Conservation (phyloP, 106 monocot species). For the Acorus calamus region DNA sequence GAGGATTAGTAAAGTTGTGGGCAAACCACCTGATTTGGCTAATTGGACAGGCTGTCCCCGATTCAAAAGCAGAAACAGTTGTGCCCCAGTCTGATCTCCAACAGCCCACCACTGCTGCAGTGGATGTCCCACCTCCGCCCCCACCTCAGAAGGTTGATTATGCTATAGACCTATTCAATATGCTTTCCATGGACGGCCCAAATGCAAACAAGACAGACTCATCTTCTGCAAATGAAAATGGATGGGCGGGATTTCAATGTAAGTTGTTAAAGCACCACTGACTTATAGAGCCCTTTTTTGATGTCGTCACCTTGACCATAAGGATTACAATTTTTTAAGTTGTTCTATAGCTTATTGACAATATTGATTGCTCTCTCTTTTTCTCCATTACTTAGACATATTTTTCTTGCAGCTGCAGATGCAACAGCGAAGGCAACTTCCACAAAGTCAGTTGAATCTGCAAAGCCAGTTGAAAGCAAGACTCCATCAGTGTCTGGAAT, state of each 20-base stretch:
- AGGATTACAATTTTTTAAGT: no score
- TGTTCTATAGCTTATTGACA: no score
- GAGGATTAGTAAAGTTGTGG: background rate
- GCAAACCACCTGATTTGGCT: background rate
- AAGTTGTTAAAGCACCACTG: slow-evolving; percentile 5
- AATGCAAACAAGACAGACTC: slow-evolving; percentile 44
- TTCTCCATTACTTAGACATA: no score
- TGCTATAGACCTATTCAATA: slow-evolving; percentile 78
- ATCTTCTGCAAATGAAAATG: slow-evolving; percentile 45
- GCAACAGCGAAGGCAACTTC: slow-evolving; percentile 20
- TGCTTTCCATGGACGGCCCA: slow-evolving; percentile 68
- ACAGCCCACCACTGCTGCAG: slow-evolving; percentile 20
- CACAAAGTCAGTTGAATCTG: slow-evolving; percentile 20
- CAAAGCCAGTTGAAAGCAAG: slow-evolving; percentile 43
- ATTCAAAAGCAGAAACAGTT: slow-evolving; percentile 32
- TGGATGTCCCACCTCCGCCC: slow-evolving; percentile 12
- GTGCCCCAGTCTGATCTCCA: slow-evolving; percentile 31
- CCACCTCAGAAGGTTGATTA: slow-evolving; percentile 63
- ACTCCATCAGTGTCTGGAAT: slow-evolving; percentile 21
- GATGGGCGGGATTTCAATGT: slow-evolving; percentile 91
- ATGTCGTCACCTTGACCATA: no score
- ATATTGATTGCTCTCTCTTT: no score
- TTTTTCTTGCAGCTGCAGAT: slow-evolving; percentile 43
- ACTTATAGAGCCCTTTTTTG: no score
- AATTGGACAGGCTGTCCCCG: slow-evolving; percentile 33